Base-by-base conservation (phyloP, 2,329 filamentous ascomycete species). In the Ilyonectria mors-panacis region DNA sequence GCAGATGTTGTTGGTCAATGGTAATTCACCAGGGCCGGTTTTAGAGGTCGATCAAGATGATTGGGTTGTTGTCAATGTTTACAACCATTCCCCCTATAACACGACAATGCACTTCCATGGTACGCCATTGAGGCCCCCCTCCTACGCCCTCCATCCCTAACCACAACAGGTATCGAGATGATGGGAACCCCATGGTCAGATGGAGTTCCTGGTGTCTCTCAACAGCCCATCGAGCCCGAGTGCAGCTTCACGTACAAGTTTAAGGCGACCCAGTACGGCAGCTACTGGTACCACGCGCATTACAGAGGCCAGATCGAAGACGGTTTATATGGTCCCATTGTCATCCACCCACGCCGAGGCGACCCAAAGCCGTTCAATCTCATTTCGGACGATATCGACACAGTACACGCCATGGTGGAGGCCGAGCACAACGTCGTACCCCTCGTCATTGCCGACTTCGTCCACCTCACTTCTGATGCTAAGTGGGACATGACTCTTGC, bases 231-330 rank as follows among this genome's bases (percentile, higher is more conserved):
- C 61, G 72, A 78, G 13, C 83, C 87, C 1, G 84, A 84, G 2
- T 72, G 75, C 3, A 81, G 76, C 30, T 91, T 86, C 70, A 79
- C 81, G 0, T 88, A 91, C 73, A 80, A 79, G 35, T 91, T 86
- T 81, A 83, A 79, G n/a, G 88, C 88, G 0, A 82, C 81, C 0
- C 84, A 88, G 61, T 85, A 87, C 70, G 89, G 89, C 3, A 85
- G 84, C 47, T 89, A 88, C 77, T 90, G 86, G 82, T 91, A 91
- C 70, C 89, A 91, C 77, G 84, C 87, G 0, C 89, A 91, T 72
- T 81, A 82, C 26, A 78, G 81, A 1, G 83, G 84, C 2, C 88
- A 90, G 67, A 81, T 91, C 15, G 85, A 89, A 64, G 89, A 92
- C 70, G 90, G 90, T 0, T 78, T 89, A 12, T 88, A 85, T 57